A percentile compares a stretch with the other conserved stretches of the same genome.
These are phyloP conservation scores for Aspergillus niger DNA, from an alignment of 2,329 filamentous ascomycete genomes.

Conservation along the genomic window DNA sequence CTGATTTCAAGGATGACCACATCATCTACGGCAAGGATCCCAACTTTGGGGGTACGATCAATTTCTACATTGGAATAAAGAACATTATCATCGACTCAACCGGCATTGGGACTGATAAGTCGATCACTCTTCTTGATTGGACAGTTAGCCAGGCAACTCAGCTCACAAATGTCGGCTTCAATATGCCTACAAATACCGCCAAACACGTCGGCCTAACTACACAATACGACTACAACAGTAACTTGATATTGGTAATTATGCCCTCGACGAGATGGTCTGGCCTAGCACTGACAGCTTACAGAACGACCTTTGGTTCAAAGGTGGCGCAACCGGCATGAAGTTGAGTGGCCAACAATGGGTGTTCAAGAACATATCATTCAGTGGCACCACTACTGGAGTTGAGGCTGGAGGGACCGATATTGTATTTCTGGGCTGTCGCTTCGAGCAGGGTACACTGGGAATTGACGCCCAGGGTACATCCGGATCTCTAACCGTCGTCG, in stretches of 20 bases:
- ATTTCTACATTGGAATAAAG: slow-evolving; percentile 42
- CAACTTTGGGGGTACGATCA: slow-evolving; percentile 31
- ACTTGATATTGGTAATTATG: slow-evolving; percentile 32
- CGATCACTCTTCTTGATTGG: slow-evolving; percentile 42
- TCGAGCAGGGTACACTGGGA: slow-evolving; percentile 27
- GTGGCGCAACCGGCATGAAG: slow-evolving; percentile 34
- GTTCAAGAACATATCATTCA: slow-evolving; percentile 57
- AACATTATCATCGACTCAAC: slow-evolving; percentile 45
- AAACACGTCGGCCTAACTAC: slow-evolving; percentile 40
- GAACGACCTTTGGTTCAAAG: slow-evolving; percentile 31
- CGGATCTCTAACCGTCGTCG: slow-evolving; percentile 27
- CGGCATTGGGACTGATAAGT: slow-evolving; percentile 24
- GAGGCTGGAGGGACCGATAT: slow-evolving; percentile 42
- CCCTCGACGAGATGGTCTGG: neutral
- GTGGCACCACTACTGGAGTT: slow-evolving; percentile 59
- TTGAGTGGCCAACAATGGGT: slow-evolving; percentile 38
- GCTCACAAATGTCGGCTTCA: slow-evolving; percentile 42
- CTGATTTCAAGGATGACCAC: slow-evolving; percentile 56
- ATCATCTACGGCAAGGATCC: slow-evolving; percentile 55
- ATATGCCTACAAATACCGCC: slow-evolving; percentile 36
- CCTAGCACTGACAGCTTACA: slow-evolving; percentile 12
- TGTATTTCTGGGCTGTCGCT: slow-evolving; percentile 28
- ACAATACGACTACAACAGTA: slow-evolving; percentile 32
- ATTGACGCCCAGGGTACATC: slow-evolving; percentile 28
- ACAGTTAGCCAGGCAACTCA: slow-evolving; percentile 42